These are phyloP conservation scores for Coriolopsis trogii DNA, from an alignment of 1,284 basidiomycete species.

Conservation along the genomic window DNA sequence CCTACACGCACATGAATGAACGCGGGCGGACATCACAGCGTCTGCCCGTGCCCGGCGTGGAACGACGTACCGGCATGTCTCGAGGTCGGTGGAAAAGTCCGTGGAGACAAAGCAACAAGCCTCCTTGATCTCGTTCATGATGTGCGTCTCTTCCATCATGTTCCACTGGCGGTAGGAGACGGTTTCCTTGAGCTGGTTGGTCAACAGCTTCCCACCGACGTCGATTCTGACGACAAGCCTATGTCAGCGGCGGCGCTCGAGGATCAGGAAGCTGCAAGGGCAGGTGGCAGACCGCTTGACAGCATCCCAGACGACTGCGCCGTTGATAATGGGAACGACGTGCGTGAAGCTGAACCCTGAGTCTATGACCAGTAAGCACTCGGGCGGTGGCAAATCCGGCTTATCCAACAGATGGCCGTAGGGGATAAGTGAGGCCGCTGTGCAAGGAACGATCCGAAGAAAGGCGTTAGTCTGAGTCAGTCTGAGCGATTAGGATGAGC, in stretches of 20 bases:
- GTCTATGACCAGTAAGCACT: slow-evolving; percentile 86
- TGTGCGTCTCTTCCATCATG: slow-evolving; percentile 95
- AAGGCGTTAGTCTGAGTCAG: slow-evolving; percentile 20
- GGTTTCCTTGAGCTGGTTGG: slow-evolving; percentile 92
- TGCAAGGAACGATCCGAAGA: slow-evolving; percentile 16
- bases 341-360: slow-evolving; percentile 94
- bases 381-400: slow-evolving; percentile 54
- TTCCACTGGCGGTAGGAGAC: slow-evolving; percentile 97
- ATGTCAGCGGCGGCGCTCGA: slow-evolving; percentile 4
- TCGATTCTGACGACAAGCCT: slow-evolving; percentile 66
- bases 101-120: slow-evolving; percentile 86
- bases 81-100: slow-evolving; percentile 74
- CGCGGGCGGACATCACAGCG: slow-evolving; percentile 5
- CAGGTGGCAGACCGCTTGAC: slow-evolving; percentile 76
- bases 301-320: slow-evolving; percentile 75
- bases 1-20: too few relatives aligned
- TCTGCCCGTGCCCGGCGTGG: too few relatives aligned
- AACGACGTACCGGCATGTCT: slow-evolving; percentile 74
- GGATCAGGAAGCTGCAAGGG: background rate
- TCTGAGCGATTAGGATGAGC: slow-evolving; percentile 34
- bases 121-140: slow-evolving; percentile 92
- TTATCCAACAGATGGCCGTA: slow-evolving; percentile 65
- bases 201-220: slow-evolving; percentile 91
- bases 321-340: slow-evolving; percentile 82
- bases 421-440: slow-evolving; percentile 80